phyloP scores from a whole-genome alignment of 2,329 filamentous ascomycete species.

The Pezicula rhizophila region DNA sequence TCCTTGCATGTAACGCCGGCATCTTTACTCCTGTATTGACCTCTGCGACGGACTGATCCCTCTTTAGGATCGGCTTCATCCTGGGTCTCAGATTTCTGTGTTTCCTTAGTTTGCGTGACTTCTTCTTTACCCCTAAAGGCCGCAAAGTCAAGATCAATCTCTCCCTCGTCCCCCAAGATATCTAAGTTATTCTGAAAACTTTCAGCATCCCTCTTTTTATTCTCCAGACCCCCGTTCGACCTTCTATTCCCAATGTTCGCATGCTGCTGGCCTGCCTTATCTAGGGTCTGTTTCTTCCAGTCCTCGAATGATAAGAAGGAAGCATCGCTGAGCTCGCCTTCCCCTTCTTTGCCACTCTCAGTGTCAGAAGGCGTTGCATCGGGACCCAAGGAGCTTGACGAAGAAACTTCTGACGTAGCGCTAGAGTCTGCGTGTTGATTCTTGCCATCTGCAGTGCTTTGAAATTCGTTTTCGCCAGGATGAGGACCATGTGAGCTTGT shows the following conservation, averaged over 20 bases:
- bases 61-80: conserved; percentile 22
- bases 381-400: not conserved
- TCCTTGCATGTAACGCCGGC: conserved; percentile 97
- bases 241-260: conserved; percentile 57
- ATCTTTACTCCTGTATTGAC: conserved; percentile 69
- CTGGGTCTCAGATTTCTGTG: conserved; percentile 5
- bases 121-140: conserved; percentile 45
- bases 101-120: conserved; percentile 10
- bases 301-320: conserved; percentile 96
- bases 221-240: conserved; percentile 35
- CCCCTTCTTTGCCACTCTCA: conserved; percentile 1
- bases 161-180: conserved; percentile 77
- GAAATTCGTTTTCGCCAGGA: not conserved
- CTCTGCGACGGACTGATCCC: conserved; percentile 15
- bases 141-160: conserved; percentile 71
- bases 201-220: conserved; percentile 44
- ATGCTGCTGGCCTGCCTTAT: conserved; percentile 73
- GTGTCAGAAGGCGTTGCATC: not conserved
- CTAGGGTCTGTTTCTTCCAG: conserved; percentile 92
- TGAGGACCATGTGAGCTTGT: not conserved
- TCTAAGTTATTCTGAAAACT: conserved; percentile 66
- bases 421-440: not conserved
- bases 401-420: not conserved
- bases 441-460: not conserved
- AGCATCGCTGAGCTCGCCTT: conserved; percentile 43